Conservation (phyloP, 129 eudicot genomes). For the Dittrichia graveolens region DNA sequence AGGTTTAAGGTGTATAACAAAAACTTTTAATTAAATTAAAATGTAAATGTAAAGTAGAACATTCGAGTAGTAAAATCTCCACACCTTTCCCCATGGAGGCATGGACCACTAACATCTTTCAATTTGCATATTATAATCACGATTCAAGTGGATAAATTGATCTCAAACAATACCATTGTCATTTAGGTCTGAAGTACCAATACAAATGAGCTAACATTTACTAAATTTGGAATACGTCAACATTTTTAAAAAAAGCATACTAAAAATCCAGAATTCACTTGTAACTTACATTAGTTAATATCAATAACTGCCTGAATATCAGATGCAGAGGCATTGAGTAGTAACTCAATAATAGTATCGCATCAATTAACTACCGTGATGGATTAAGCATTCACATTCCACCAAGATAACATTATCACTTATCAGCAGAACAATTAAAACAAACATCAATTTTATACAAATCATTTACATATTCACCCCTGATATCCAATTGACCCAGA, state of each 20-base stretch:
- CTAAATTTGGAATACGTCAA: not conserved
- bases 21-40: not conserved
- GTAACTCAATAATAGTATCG: not conserved
- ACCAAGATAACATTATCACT: slow-evolving; percentile 7
- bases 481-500: not conserved
- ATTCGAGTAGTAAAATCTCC: not conserved
- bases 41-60: not conserved
- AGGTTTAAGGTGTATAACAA: not conserved
- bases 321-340: too few species aligned
- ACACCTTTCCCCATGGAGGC: not conserved
- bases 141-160: not conserved
- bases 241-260: not conserved
- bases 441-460: not conserved
- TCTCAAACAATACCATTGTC: not conserved
- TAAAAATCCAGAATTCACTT: slow-evolving; percentile 1
- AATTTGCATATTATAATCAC: not conserved
- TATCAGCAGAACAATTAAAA: not conserved
- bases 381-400: not conserved
- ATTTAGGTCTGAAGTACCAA: not conserved
- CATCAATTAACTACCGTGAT: not conserved
- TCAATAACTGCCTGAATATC: slow-evolving; percentile 1
- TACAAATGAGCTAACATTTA: not conserved
- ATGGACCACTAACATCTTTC: not conserved
- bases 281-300: not conserved
- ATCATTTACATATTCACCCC: not conserved